These are phyloP conservation scores for Helichrysum umbraculigerum DNA, from an alignment of 129 eudicot species.

Conservation along the genomic window DNA sequence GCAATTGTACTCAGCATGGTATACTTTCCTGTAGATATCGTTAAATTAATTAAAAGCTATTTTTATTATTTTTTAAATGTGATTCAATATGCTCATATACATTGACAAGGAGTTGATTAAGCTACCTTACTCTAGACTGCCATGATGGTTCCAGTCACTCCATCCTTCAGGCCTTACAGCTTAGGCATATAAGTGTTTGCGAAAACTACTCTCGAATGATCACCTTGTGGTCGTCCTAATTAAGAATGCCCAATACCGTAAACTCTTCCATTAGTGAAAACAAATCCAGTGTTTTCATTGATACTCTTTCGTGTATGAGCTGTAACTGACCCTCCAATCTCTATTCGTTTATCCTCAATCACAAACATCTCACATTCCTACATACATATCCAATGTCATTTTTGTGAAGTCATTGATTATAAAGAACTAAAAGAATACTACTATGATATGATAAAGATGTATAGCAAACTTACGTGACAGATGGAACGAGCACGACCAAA, in stretches of 20 bases:
- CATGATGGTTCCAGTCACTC: constrained; percentile 64
- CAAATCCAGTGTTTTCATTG: constrained; percentile 65
- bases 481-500: constrained; percentile 74
- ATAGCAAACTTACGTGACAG: constrained; percentile 48
- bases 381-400: no score
- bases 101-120: neutral
- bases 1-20: constrained; percentile 68
- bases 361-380: constrained; percentile 86
- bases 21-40: constrained; percentile 46
- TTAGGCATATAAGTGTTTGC: constrained; percentile 73
- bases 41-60: neutral
- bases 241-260: constrained; percentile 58
- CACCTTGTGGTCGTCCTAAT: constrained; percentile 73
- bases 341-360: constrained; percentile 43
- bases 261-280: constrained; percentile 52
- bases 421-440: no score
- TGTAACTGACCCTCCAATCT: constrained; percentile 72
- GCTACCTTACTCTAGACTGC: constrained; percentile 67
- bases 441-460: no score
- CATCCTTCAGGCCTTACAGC: constrained; percentile 71
- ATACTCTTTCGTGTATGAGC: constrained; percentile 52
- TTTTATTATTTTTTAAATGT: no score
- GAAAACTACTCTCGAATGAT: constrained; percentile 74
- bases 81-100: neutral
- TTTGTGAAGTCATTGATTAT: no score